These are phyloP conservation scores for Nothophaeocryptopus gaeumannii DNA, from an alignment of 2,329 filamentous ascomycete genomes.

Conservation along the genomic window DNA sequence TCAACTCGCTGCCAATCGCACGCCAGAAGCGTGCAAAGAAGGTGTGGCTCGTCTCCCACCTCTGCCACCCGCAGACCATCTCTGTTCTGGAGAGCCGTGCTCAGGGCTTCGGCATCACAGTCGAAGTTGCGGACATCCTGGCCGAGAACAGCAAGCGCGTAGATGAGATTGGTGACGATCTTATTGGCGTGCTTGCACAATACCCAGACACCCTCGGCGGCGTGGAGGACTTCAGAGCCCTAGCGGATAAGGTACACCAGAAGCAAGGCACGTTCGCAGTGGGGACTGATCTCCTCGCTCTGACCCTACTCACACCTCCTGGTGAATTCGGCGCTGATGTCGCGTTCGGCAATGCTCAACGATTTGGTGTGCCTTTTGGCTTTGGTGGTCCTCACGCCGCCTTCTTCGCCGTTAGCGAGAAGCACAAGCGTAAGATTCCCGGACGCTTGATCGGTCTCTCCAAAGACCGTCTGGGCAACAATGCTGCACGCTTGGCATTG, in stretches of 20 bases:
- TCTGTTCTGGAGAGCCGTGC: slow-evolving; percentile 80
- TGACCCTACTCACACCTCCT: slow-evolving; percentile 83
- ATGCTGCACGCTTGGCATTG: slow-evolving; percentile 76
- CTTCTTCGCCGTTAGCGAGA: slow-evolving; percentile 89
- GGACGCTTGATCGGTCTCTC: slow-evolving; percentile 87
- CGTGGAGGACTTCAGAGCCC: slow-evolving; percentile 67
- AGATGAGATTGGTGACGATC: slow-evolving; percentile 71
- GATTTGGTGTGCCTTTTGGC: slow-evolving; percentile 87
- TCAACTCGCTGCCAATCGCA: slow-evolving; percentile 69
- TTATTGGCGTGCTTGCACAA: slow-evolving; percentile 89
- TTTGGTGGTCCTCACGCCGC: slow-evolving; percentile 94
- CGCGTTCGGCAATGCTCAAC: slow-evolving; percentile 87
- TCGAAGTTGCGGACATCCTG: slow-evolving; percentile 70
- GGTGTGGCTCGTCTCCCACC: slow-evolving; percentile 78
- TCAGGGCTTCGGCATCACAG: slow-evolving; percentile 83
- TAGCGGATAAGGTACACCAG: slow-evolving; percentile 75
- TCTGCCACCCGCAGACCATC: slow-evolving; percentile 81
- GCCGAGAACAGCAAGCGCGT: slow-evolving; percentile 63
- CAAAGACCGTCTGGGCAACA: slow-evolving; percentile 80
- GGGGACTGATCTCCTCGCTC: slow-evolving; percentile 81
- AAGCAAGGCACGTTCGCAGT: slow-evolving; percentile 78
- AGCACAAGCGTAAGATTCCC: slow-evolving; percentile 91
- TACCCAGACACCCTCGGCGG: slow-evolving; percentile 88
- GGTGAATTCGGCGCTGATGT: slow-evolving; percentile 95
- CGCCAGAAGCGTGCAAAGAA: slow-evolving; percentile 73